Percentiles rank a stretch among this genome's conserved stretches.
phyloP scores from a whole-genome alignment of 257 asterid species.

The Leonotis leonurus region DNA sequence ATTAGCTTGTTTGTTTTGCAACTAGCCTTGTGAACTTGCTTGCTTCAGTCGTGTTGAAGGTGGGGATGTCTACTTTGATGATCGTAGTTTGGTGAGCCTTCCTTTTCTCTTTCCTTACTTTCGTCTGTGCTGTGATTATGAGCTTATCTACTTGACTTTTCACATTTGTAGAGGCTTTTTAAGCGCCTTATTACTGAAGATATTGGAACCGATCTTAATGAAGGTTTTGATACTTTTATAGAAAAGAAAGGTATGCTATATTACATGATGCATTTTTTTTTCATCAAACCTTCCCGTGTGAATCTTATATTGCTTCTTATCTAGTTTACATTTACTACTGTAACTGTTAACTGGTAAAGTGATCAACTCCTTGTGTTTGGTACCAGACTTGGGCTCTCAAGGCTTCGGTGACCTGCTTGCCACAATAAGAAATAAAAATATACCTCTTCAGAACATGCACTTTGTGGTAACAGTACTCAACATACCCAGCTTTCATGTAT shows the following conservation, averaged over 20 bases:
- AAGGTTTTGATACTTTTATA: slow-evolving; percentile 77
- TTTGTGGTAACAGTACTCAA: slow-evolving; percentile 70
- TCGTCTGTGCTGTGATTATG: background rate
- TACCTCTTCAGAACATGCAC: slow-evolving; percentile 95
- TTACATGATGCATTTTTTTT: slow-evolving; percentile 2
- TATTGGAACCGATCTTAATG: slow-evolving; percentile 82
- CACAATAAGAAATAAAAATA: slow-evolving; percentile 67
- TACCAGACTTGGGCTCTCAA: slow-evolving; percentile 82
- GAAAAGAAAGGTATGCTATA: slow-evolving; percentile 66
- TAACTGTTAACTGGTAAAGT: slow-evolving; percentile 16
- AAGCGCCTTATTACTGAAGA: slow-evolving; percentile 88
- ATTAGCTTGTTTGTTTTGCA: slow-evolving; percentile 20
- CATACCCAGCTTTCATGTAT: slow-evolving; percentile 13
- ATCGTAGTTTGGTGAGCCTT: slow-evolving; percentile 83
- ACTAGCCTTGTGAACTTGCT: slow-evolving; percentile 95
- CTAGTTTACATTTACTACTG: slow-evolving; percentile 10
- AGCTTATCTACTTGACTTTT: slow-evolving; percentile 15
- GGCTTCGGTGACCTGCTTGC: slow-evolving; percentile 94
- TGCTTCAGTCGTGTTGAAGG: slow-evolving; percentile 94
- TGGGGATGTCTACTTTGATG: slow-evolving; percentile 92
- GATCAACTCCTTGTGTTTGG: slow-evolving; percentile 22
- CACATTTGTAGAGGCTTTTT: slow-evolving; percentile 66
- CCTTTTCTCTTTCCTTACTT: slow-evolving; percentile 14
- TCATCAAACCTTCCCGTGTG: background rate
- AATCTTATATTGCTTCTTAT: slow-evolving; percentile 11